Evolutionary conservation across 202 grass and related monocot species (phyloP).

Genomic region (Setaria italica): DNA sequence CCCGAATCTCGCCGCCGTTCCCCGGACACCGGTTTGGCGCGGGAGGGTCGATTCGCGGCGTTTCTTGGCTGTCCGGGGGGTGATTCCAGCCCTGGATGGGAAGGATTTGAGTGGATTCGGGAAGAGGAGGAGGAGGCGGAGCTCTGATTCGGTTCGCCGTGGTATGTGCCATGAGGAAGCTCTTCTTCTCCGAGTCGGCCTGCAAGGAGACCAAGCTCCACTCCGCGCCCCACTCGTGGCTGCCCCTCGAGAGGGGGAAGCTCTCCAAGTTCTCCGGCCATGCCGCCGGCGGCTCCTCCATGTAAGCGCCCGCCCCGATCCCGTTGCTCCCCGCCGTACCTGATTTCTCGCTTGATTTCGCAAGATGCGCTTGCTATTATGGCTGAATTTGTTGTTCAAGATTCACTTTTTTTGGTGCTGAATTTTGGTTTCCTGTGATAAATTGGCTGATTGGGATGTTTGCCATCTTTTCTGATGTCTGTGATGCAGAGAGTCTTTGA

Average conservation of each 20-base stretch:
- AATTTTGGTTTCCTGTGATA: background rate
- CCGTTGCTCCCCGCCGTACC: background rate
- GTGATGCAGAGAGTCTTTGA: constrained; percentile 78
- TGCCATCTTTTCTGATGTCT: constrained; percentile 18
- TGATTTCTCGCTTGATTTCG: constrained; percentile 7
- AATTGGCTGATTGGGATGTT: constrained; percentile 27
- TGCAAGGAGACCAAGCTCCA: constrained; percentile 93
- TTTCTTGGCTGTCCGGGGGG: constrained; percentile 8
- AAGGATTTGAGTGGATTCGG: constrained; percentile 45
- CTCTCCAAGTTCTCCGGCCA: constrained; percentile 70
- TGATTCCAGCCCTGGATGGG: constrained; percentile 33
- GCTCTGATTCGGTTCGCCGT: constrained; percentile 40
- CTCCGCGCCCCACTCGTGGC: constrained; percentile 81
- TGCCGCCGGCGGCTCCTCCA: constrained; percentile 65
- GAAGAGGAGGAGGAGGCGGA: no score
- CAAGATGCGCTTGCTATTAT: background rate
- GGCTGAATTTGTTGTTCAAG: constrained; percentile 33
- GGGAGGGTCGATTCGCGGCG: constrained; percentile 30
- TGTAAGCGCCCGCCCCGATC: constrained; percentile 58
- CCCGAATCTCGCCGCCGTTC: constrained; percentile 30
- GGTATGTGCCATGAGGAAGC: constrained; percentile 91
- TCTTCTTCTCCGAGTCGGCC: constrained; percentile 86
- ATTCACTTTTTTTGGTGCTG: background rate
- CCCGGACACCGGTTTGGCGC: background rate
- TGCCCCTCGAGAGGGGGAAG: constrained; percentile 84